Percentiles rank a stretch among this genome's conserved stretches.
These are phyloP conservation scores for Ustilago sp. DNA, from an alignment of 1,284 basidiomycete species.

Conservation along the genomic window DNA sequence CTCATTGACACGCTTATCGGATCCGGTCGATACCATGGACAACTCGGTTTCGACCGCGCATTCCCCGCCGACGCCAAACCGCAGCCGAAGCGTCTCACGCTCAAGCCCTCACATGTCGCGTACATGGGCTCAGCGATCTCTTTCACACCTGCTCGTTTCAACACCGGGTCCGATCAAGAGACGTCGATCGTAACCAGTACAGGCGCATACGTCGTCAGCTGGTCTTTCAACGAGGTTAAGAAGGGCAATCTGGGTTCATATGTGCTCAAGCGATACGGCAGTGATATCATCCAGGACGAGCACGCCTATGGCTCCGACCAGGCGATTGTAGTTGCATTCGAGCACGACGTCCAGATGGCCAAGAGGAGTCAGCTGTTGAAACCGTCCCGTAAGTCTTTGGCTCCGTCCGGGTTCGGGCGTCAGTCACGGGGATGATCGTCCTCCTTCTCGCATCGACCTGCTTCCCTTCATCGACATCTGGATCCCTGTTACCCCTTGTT, in stretches of 20 bases:
- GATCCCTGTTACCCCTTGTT: neutral
- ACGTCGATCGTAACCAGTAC: constrained; percentile 96
- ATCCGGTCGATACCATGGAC: constrained; percentile 86
- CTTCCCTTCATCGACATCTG: neutral
- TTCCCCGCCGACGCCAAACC: constrained; percentile 97
- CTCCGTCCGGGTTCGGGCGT: constrained; percentile 45
- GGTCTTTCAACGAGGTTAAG: constrained; percentile 95
- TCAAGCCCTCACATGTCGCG: constrained; percentile 91
- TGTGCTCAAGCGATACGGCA: constrained; percentile 83
- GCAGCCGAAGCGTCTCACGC: constrained; percentile 86
- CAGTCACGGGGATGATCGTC: constrained; percentile 21
- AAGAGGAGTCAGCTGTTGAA: constrained; percentile 91
- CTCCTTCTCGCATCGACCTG: neutral
- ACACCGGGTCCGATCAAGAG: constrained; percentile 82
- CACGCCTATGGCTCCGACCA: constrained; percentile 80
- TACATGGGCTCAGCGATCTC: constrained; percentile 91
- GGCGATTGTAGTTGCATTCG: constrained; percentile 90
- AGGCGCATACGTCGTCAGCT: constrained; percentile 85
- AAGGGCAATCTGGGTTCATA: constrained; percentile 89
- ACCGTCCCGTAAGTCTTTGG: constrained; percentile 80
- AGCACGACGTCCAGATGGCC: constrained; percentile 91
- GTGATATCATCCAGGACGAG: constrained; percentile 57
- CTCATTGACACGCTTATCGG: constrained; percentile 96
- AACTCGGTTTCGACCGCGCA: constrained; percentile 89
- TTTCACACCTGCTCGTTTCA: constrained; percentile 96